Percentiles rank a stretch among this genome's conserved stretches.
Conservation (phyloP, 768 basidiomycete genomes). For the Leucosporidium scottii region DNA sequence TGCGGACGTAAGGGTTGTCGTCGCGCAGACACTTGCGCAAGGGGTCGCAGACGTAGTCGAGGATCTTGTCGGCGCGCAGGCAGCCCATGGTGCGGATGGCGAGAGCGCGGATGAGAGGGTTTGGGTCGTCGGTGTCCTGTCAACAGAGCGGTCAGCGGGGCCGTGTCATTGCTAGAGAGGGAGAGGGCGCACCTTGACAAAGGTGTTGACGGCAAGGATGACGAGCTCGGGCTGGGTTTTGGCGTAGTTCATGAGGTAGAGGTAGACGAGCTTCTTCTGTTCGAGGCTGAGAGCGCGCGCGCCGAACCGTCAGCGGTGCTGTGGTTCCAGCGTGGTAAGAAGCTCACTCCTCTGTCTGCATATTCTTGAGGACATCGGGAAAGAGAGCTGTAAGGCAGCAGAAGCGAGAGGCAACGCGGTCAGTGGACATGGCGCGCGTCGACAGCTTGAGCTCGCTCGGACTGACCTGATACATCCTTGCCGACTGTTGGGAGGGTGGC, state of each 20-base stretch:
- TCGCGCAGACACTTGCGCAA: conserved; percentile 84
- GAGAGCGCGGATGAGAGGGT: conserved; percentile 90
- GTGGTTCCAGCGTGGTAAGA: neutral
- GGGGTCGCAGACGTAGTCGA: conserved; percentile 96
- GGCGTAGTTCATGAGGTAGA: conserved; percentile 97
- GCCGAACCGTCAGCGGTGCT: neutral
- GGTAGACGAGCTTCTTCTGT: conserved; percentile 92
- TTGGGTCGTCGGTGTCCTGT: conserved; percentile 88
- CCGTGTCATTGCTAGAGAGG: neutral
- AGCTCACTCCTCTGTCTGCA: conserved; percentile 82
- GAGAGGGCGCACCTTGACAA: conserved; percentile 54
- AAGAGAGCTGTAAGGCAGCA: conserved; percentile 65
- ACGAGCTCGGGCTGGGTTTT: conserved; percentile 98
- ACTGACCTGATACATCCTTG: conserved; percentile 58
- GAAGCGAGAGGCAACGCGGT: conserved; percentile 1
- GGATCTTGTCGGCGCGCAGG: conserved; percentile 94
- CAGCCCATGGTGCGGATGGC: conserved; percentile 98
- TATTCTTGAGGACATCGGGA: conserved; percentile 97
- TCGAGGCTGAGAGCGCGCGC: conserved; percentile 51
- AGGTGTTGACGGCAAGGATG: conserved; percentile 97
- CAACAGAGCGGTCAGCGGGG: neutral
- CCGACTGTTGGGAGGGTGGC: conserved; percentile 52
- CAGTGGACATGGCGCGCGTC: neutral
- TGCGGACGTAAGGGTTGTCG: conserved; percentile 96
- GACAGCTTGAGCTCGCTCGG: neutral